Conservation (phyloP, 1,284 basidiomycete genomes). For the Tylopilus orsonianus region DNA sequence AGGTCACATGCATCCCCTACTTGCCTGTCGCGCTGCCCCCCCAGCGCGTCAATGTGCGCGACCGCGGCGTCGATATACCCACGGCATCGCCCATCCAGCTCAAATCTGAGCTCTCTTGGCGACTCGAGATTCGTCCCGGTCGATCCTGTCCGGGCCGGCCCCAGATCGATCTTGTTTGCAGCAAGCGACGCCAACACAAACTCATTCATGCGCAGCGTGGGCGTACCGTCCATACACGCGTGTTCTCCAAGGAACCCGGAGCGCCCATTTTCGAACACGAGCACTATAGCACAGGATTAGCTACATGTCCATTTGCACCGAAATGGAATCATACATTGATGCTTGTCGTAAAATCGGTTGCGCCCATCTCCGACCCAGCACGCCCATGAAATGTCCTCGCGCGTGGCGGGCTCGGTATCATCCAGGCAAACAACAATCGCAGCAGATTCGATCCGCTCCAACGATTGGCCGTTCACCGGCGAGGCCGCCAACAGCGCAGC, state of each 20-base stretch:
- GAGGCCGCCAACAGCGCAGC: conserved; percentile 65
- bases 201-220: conserved; percentile 94
- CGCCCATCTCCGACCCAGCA: conserved; percentile 92
- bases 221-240: conserved; percentile 95
- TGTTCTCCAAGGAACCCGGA: conserved; percentile 91
- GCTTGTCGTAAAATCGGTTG: conserved; percentile 98
- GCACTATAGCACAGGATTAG: conserved; percentile 49
- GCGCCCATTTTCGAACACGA: conserved; percentile 92
- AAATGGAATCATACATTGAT: conserved; percentile 66
- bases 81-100: conserved; percentile 60
- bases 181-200: conserved; percentile 84
- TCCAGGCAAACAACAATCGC: conserved; percentile 90
- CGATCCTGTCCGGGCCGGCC: conserved; percentile 42
- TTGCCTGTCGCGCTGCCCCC: conserved; percentile 79
- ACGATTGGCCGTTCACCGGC: conserved; percentile 60
- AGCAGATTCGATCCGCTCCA: conserved; percentile 87
- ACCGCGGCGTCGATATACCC: conserved; percentile 57
- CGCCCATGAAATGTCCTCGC: conserved; percentile 81
- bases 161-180: conserved; percentile 77
- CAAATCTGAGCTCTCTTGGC: conserved; percentile 74
- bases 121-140: conserved; percentile 49
- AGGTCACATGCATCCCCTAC: conserved; percentile 42
- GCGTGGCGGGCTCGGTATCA: conserved; percentile 73
- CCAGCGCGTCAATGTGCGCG: conserved; percentile 74
- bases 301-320: background rate